phyloP scores from a whole-genome alignment of 176 grass and related monocot genomes.

The Neostapfia colusana region DNA sequence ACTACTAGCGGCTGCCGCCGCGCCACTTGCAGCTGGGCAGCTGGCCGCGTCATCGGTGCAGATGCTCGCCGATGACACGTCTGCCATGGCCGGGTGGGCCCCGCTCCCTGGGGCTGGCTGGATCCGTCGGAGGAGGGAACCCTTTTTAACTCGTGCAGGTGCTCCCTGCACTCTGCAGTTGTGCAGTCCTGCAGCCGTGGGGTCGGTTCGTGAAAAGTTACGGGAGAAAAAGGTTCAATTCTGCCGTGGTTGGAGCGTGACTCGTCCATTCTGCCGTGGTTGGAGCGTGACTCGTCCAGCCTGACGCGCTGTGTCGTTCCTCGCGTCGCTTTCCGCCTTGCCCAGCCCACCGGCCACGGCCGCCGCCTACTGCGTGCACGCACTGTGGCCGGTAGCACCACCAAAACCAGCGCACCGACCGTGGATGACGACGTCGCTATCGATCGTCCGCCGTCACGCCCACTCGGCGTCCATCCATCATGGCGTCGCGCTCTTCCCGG shows the following conservation, averaged over 20 bases:
- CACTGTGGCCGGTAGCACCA: not conserved
- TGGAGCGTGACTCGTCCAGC: not conserved
- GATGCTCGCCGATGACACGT: constrained; percentile 34
- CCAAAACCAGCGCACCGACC: not conserved
- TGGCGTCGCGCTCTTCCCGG: not conserved
- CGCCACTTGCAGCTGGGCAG: not conserved
- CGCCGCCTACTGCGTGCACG: not conserved
- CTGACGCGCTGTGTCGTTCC: not conserved
- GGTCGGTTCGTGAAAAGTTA: not conserved
- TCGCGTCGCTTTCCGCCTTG: no score
- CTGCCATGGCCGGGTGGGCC: not conserved
- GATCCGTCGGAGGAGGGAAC: not conserved
- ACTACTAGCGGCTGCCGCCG: not conserved
- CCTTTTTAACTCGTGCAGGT: constrained; percentile 29
- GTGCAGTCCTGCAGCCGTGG: not conserved
- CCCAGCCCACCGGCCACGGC: not conserved
- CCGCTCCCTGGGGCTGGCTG: not conserved
- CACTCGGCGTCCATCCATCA: not conserved
- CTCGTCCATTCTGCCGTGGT: not conserved
- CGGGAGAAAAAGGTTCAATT: constrained; percentile 10
- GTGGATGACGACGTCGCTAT: not conserved
- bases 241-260: constrained; percentile 4
- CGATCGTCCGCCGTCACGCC: not conserved
- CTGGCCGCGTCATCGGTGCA: constrained; percentile 18
- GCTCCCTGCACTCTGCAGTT: not conserved